phyloP scores from a whole-genome alignment of 2,329 filamentous ascomycete species.

The Aureobasidium sp. region DNA sequence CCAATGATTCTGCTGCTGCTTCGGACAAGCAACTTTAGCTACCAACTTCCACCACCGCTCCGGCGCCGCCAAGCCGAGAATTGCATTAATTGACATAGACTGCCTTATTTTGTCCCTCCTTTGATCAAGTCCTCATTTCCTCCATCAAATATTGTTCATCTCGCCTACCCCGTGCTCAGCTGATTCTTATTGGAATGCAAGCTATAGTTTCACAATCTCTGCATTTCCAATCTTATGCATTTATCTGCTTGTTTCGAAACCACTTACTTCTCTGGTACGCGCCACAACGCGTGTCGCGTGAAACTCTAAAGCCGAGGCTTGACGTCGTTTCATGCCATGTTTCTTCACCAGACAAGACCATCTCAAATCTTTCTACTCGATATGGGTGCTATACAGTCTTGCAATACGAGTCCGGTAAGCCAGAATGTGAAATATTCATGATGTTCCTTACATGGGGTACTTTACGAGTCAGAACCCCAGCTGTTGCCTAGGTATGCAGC shows the following conservation, averaged over 20 bases:
- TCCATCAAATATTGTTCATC: not conserved
- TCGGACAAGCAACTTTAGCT: not conserved
- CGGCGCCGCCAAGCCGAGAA: not conserved
- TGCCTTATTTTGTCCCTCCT: slow-evolving; percentile 2
- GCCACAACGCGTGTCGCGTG: slow-evolving; percentile 2
- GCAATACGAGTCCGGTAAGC: not conserved
- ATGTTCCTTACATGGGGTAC: no score
- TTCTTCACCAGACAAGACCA: not conserved
- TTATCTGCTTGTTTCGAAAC: not conserved
- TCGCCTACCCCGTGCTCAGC: not conserved
- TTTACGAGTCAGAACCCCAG: not conserved
- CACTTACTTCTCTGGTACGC: not conserved
- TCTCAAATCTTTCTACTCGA: not conserved
- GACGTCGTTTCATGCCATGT: not conserved
- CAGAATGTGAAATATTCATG: no score
- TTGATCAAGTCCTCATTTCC: not conserved
- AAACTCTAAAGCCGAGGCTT: slow-evolving; percentile 4
- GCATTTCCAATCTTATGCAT: not conserved
- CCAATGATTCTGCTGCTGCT: slow-evolving; percentile 6
- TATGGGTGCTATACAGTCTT: not conserved
- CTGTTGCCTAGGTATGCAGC: not conserved
- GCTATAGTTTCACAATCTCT: not conserved
- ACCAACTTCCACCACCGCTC: not conserved
- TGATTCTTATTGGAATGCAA: not conserved
- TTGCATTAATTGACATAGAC: not conserved